Evolutionary conservation across 2,329 filamentous ascomycete species (phyloP).

Genomic region (Thielaviopsis euricoi): DNA sequence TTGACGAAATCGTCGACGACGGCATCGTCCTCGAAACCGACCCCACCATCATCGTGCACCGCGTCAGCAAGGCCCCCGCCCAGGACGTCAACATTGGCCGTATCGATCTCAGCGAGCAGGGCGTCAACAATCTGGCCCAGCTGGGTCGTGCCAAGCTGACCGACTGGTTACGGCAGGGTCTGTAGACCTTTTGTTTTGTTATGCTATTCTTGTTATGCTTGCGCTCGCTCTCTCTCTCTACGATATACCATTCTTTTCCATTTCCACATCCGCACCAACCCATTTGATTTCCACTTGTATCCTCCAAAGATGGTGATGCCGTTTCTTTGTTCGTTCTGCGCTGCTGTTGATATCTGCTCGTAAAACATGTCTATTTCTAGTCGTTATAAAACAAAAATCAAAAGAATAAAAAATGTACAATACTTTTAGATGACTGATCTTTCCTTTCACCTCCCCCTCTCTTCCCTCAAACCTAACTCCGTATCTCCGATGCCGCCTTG

Average conservation of each 20-base stretch:
- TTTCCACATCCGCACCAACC: no score
- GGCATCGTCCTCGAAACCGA: constrained; percentile 96
- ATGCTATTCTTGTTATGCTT: constrained; percentile 8
- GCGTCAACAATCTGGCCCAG: constrained; percentile 83
- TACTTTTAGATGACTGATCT: no score
- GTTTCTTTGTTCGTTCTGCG: no score
- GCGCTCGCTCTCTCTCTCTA: background rate
- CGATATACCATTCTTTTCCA: constrained; percentile 4
- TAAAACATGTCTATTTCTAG: background rate
- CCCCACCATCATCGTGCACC: constrained; percentile 78
- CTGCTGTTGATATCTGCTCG: background rate
- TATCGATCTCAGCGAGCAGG: constrained; percentile 91
- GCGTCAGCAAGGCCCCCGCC: constrained; percentile 80
- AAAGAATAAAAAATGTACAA: no score
- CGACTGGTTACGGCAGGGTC: constrained; percentile 74
- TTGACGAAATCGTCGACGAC: constrained; percentile 91
- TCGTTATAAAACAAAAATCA: no score
- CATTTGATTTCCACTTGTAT: background rate
- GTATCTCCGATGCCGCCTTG: constrained; percentile 54
- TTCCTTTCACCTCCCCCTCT: no score
- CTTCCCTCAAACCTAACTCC: constrained; percentile 29
- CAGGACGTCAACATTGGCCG: constrained; percentile 86
- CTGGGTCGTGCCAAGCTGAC: constrained; percentile 84
- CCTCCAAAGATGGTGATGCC: background rate
- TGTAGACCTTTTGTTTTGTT: constrained; percentile 28